Percentiles rank a stretch among this genome's conserved stretches.
These are phyloP conservation scores for Phytophthora palmivora DNA, from an alignment of 352 stramenopile species.

Conservation along the genomic window DNA sequence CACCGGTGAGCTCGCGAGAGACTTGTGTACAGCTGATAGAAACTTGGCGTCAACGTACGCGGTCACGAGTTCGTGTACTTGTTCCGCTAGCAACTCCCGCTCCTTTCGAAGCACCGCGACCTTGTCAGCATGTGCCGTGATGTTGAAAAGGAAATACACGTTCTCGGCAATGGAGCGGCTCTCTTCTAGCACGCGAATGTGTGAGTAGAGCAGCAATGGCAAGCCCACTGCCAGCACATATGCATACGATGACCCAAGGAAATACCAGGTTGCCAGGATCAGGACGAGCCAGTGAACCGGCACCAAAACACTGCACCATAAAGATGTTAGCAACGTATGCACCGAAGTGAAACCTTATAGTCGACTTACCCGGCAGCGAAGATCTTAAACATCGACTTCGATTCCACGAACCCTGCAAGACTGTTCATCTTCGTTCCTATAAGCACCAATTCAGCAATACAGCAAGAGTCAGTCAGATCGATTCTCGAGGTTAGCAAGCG, in stretches of 20 bases:
- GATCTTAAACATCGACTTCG: slow-evolving; percentile 86
- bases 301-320: slow-evolving; percentile 57
- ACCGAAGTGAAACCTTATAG: slow-evolving; percentile 1
- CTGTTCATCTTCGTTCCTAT: slow-evolving; percentile 75
- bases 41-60: slow-evolving; percentile 62
- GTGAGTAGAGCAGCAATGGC: slow-evolving; percentile 75
- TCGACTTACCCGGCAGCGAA: slow-evolving; percentile 61
- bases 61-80: slow-evolving; percentile 66
- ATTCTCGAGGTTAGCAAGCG: background rate
- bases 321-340: slow-evolving; percentile 14
- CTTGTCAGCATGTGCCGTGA: slow-evolving; percentile 66
- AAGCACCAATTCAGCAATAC: background rate
- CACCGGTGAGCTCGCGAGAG: slow-evolving; percentile 48
- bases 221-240: slow-evolving; percentile 64
- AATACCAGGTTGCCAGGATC: slow-evolving; percentile 61
- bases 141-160: slow-evolving; percentile 79
- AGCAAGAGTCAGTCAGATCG: background rate
- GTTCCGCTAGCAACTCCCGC: slow-evolving; percentile 53
- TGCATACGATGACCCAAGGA: slow-evolving; percentile 63
- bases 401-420: slow-evolving; percentile 72
- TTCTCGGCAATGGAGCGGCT: slow-evolving; percentile 81
- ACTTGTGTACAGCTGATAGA: slow-evolving; percentile 63
- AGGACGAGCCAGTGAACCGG: slow-evolving; percentile 74
- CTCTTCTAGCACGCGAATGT: slow-evolving; percentile 82
- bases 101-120: slow-evolving; percentile 62